Conservation (phyloP, 805 yeast genomes). For the Wickerhamiella australiensis region DNA sequence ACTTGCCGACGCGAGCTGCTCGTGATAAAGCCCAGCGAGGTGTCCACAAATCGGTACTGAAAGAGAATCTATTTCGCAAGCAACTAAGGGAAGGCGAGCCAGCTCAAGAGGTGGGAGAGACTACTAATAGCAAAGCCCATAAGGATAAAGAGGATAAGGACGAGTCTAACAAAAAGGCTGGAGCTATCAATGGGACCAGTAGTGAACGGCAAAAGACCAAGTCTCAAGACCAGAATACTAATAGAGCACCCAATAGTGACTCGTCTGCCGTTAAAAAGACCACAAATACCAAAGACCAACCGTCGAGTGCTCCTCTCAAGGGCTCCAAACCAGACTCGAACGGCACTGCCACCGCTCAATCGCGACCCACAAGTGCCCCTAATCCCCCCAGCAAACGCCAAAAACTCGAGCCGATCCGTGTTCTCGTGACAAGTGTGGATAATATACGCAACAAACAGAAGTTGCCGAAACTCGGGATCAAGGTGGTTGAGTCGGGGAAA, state of each 20-base stretch:
- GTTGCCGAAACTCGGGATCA: conserved; percentile 43
- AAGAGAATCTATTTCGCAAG: conserved; percentile 51
- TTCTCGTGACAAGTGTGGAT: conserved; percentile 25
- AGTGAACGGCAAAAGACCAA: too few relatives aligned
- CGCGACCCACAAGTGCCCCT: neutral
- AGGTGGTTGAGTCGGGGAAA: conserved; percentile 31
- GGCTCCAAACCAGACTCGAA: neutral
- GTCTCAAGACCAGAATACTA: too few relatives aligned
- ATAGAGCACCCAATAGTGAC: too few relatives aligned
- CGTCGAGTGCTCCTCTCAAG: neutral
- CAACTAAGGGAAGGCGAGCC: conserved; percentile 34
- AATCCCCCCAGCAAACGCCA: neutral
- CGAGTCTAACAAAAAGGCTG: too few relatives aligned
- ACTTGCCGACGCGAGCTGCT: conserved; percentile 34
- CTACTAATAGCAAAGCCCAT: neutral
- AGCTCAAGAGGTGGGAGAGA: neutral
- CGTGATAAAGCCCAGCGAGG: conserved; percentile 53
- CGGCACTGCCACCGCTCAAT: neutral
- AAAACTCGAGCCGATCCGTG: conserved; percentile 11
- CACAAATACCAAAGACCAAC: neutral
- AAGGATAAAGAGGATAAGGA: neutral
- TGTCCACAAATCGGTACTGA: conserved; percentile 56
- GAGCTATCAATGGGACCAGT: too few relatives aligned
- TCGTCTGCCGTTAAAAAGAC: too few relatives aligned
- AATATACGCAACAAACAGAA: conserved; percentile 17